Evolutionary conservation across 345 rosid genomes (phyloP).

Genomic region (Boechera stricta): DNA sequence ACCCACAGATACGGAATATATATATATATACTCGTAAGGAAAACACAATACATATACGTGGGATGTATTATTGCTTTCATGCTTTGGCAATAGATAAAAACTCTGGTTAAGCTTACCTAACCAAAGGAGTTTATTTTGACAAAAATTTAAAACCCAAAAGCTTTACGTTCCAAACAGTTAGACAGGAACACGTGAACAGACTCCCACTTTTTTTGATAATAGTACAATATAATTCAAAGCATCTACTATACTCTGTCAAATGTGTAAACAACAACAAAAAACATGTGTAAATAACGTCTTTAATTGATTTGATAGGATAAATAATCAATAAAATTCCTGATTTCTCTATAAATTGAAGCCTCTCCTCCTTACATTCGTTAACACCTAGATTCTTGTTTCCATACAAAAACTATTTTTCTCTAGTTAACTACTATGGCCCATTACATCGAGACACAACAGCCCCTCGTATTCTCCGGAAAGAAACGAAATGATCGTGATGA

Average conservation of each 20-base stretch:
- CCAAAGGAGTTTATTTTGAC: neutral
- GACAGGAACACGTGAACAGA: neutral
- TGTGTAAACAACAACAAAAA: neutral
- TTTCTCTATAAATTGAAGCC: conserved; percentile 5
- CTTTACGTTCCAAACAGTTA: neutral
- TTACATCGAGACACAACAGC: conserved; percentile 38
- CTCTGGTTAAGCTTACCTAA: neutral
- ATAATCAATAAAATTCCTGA: neutral
- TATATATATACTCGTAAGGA: too few relatives aligned
- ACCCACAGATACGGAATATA: neutral
- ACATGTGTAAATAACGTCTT: neutral
- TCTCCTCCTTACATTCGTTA: conserved; percentile 20
- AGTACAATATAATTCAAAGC: neutral
- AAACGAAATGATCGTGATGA: conserved; percentile 62
- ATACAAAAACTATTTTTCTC: neutral
- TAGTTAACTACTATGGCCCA: conserved; percentile 49
- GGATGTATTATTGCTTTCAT: neutral
- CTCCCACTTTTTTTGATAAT: neutral
- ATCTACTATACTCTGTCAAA: neutral
- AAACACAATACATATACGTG: neutral
- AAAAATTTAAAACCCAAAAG: neutral
- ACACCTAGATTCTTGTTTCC: conserved; percentile 10
- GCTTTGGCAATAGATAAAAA: neutral
- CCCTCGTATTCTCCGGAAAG: conserved; percentile 52
- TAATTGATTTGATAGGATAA: neutral